These are phyloP conservation scores for Gossypium sturtianum DNA, from an alignment of 345 rosid species.

Conservation along the genomic window DNA sequence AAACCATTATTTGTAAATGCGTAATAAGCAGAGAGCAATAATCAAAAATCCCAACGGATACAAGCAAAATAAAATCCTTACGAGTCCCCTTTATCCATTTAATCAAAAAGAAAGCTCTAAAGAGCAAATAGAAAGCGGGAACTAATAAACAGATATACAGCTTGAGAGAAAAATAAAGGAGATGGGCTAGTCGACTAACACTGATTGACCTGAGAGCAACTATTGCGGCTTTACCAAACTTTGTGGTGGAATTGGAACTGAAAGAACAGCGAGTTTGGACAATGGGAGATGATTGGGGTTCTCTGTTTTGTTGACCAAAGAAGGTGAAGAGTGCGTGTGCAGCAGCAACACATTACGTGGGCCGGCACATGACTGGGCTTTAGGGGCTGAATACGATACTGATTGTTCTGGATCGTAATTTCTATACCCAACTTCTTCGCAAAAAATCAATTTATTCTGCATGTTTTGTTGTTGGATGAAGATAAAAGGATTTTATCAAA, in stretches of 20 bases:
- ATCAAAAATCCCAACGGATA: neutral
- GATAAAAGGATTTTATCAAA: too few species aligned
- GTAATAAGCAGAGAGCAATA: too few species aligned
- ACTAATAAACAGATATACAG: neutral
- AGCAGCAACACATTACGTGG: neutral
- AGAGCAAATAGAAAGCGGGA: neutral
- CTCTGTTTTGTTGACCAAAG: neutral
- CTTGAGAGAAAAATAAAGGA: neutral
- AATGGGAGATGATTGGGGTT: neutral
- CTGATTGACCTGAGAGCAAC: neutral
- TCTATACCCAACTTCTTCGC: too few species aligned
- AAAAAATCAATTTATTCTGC: too few species aligned
- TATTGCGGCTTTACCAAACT: neutral
- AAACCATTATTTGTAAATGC: neutral
- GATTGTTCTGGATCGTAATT: neutral
- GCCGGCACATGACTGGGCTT: neutral
- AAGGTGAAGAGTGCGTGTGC: neutral
- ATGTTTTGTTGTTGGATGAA: too few species aligned
- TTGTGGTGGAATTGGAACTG: neutral
- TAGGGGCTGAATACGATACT: neutral
- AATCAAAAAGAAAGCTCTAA: neutral
- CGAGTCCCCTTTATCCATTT: neutral
- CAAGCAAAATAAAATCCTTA: neutral
- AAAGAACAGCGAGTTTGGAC: too few species aligned
- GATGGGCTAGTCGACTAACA: neutral